phyloP scores from a whole-genome alignment of 179 eudicot species.

The Vitellaria paradoxa region DNA sequence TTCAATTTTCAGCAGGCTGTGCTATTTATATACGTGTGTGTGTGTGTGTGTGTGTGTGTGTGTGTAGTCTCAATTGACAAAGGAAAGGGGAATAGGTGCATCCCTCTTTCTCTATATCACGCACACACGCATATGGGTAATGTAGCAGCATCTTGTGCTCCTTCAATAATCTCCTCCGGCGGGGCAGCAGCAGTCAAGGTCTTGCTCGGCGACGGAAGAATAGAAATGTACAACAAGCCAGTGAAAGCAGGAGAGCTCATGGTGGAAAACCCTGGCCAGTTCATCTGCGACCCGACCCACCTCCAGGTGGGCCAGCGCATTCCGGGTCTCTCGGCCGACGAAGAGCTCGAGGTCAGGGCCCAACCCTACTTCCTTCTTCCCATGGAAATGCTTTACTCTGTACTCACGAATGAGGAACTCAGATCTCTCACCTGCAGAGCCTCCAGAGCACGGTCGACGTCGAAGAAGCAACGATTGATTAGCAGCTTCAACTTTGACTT shows the following conservation, averaged over 20 bases:
- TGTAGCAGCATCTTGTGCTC: constrained; percentile 44
- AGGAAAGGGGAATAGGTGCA: not conserved
- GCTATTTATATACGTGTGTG: too few relatives aligned
- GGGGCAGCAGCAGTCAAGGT: constrained; percentile 27
- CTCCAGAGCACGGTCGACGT: constrained; percentile 22
- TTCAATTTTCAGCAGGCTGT: too few relatives aligned
- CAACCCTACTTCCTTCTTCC: constrained; percentile 49
- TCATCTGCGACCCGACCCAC: constrained; percentile 39
- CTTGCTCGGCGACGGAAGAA: constrained; percentile 37
- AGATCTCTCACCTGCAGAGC: constrained; percentile 30
- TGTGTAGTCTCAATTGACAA: too few relatives aligned
- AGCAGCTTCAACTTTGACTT: constrained; percentile 26
- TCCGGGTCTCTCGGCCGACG: constrained; percentile 48
- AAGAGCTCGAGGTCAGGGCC: constrained; percentile 30
- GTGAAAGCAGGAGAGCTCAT: constrained; percentile 51
- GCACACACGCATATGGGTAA: constrained; percentile 42
- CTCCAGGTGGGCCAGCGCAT: constrained; percentile 48
- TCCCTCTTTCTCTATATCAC: not conserved
- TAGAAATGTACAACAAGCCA: constrained; percentile 30
- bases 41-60: too few relatives aligned
- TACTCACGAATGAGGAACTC: constrained; percentile 50
- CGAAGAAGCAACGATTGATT: constrained; percentile 16
- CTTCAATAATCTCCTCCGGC: constrained; percentile 30
- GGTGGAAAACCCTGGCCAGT: constrained; percentile 51
- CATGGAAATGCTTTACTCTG: constrained; percentile 56